Conservation (phyloP, 352 stramenopile genomes). For the Phytopythium aichiense region DNA sequence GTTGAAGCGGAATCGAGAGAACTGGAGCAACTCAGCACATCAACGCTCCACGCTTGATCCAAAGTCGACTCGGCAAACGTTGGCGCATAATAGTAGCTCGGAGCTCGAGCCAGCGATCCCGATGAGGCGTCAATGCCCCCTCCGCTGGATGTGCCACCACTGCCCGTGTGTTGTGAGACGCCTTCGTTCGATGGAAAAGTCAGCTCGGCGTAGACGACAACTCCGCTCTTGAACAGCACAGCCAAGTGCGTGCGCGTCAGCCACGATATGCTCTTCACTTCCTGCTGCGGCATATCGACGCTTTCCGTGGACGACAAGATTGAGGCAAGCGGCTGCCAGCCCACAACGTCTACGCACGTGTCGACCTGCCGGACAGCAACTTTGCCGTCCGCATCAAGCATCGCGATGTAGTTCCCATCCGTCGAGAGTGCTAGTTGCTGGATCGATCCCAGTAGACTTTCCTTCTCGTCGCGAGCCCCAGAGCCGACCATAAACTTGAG, state of each 20-base stretch:
- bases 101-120: neutral
- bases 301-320: neutral
- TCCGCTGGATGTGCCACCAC: too few relatives aligned
- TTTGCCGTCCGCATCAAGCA: constrained; percentile 42
- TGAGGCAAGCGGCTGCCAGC: constrained; percentile 39
- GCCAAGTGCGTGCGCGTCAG: neutral
- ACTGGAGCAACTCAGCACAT: neutral
- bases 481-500: constrained; percentile 39
- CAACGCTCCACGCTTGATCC: neutral
- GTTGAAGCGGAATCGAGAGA: neutral
- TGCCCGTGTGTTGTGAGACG: neutral
- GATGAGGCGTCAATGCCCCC: too few relatives aligned
- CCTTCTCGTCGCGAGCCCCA: constrained; percentile 9
- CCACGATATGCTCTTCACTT: neutral
- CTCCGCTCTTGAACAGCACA: neutral
- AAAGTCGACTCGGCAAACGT: neutral
- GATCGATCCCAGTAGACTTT: constrained; percentile 29
- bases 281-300: neutral
- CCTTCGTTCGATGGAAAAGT: neutral
- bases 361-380: constrained; percentile 63
- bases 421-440: constrained; percentile 40
- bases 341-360: constrained; percentile 43
- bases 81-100: neutral
- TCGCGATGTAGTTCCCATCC: constrained; percentile 42
- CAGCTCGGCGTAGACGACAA: neutral